A percentile compares a stretch with the other conserved stretches of the same genome.
These are phyloP conservation scores for Asterophora lycoperdoides DNA, from an alignment of 768 basidiomycete genomes.

Conservation along the genomic window DNA sequence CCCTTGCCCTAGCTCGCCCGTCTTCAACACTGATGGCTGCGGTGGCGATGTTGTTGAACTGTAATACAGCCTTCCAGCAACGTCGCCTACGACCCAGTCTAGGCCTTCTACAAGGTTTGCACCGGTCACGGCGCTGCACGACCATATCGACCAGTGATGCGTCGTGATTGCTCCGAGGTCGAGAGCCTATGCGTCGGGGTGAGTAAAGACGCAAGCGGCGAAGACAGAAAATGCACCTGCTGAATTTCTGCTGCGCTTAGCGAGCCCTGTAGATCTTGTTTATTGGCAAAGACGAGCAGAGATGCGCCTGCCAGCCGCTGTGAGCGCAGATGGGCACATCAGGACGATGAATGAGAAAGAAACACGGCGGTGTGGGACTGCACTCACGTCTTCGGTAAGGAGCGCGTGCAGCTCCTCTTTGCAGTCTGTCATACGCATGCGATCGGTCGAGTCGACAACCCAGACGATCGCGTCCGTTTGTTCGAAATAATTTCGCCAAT, in stretches of 20 bases:
- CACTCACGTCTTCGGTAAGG: constrained; percentile 84
- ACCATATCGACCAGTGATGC: constrained; percentile 85
- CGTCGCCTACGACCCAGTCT: constrained; percentile 88
- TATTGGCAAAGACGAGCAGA: constrained; percentile 94
- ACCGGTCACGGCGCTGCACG: constrained; percentile 92
- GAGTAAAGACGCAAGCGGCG: constrained; percentile 4
- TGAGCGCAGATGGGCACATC: constrained; percentile 17
- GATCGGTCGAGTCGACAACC: constrained; percentile 96
- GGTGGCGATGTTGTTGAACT: constrained; percentile 36
- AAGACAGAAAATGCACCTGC: constrained; percentile 47
- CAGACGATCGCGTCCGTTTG: constrained; percentile 97
- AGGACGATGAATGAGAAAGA: constrained; percentile 3
- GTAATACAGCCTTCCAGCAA: constrained; percentile 86
- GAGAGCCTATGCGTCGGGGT: constrained; percentile 9
- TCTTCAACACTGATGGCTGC: not conserved
- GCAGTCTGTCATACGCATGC: constrained; percentile 88
- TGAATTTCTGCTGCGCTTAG: constrained; percentile 80
- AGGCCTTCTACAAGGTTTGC: constrained; percentile 79
- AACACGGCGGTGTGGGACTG: constrained; percentile 7
- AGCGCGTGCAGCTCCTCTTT: constrained; percentile 81
- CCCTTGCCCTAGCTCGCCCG: not conserved
- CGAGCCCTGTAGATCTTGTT: constrained; percentile 90
- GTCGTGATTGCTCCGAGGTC: constrained; percentile 77
- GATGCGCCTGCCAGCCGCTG: constrained; percentile 95
- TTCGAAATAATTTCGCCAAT: constrained; percentile 99